These are phyloP conservation scores for Auricularia cornea DNA, from an alignment of 768 basidiomycete species.

Conservation along the genomic window DNA sequence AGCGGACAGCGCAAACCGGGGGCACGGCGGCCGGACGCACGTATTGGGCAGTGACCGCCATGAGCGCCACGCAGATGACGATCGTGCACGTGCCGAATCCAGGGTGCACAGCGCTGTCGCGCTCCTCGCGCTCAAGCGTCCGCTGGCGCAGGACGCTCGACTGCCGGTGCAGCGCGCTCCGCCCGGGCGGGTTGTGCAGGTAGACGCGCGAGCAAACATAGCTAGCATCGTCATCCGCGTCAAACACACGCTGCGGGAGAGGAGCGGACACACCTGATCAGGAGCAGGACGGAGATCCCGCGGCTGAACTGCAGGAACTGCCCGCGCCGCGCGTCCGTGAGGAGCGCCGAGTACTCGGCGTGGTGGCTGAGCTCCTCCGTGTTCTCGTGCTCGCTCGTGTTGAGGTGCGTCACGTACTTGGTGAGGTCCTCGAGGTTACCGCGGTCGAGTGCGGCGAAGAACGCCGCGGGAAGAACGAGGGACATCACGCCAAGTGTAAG, in stretches of 20 bases:
- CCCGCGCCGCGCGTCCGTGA: conserved; percentile 37
- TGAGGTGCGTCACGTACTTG: conserved; percentile 6
- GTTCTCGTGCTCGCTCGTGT: conserved; percentile 3
- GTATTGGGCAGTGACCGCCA: conserved; percentile 66
- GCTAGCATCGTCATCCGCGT: conserved; percentile 27
- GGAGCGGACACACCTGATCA: conserved; percentile 36
- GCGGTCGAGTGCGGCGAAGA: conserved; percentile 49
- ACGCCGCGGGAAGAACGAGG: conserved; percentile 56
- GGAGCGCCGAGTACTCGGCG: conserved; percentile 10
- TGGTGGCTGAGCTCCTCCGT: not conserved
- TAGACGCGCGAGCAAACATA: conserved; percentile 63
- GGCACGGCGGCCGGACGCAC: conserved; percentile 27
- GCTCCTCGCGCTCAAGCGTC: conserved; percentile 21
- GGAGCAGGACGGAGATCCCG: conserved; percentile 54
- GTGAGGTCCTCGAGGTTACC: conserved; percentile 15
- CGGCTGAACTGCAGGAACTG: conserved; percentile 54
- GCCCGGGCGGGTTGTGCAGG: conserved; percentile 61
- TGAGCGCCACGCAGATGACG: conserved; percentile 43
- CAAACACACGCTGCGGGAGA: not conserved
- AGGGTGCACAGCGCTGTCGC: conserved; percentile 35
- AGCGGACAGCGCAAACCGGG: not conserved
- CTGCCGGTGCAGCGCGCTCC: conserved; percentile 30
- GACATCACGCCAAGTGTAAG: conserved; percentile 57
- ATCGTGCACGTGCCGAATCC: conserved; percentile 53
- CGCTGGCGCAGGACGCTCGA: conserved; percentile 29